Conservation (phyloP, 139 green algal species). For the Helicosporidium sp. region DNA sequence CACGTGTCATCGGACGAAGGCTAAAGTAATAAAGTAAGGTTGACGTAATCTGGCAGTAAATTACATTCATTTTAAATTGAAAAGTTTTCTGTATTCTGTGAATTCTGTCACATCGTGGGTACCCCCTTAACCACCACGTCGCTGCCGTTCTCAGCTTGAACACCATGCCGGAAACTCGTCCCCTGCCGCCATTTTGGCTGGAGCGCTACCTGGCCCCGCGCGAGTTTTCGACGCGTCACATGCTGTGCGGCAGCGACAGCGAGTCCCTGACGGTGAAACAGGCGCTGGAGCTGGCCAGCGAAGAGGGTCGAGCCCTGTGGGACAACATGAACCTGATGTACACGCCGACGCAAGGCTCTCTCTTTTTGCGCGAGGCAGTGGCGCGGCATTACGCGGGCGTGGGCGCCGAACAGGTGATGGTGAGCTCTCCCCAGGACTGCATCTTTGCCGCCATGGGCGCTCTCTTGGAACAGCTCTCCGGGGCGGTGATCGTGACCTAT, state of each 20-base stretch:
- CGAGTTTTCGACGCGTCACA: slow-evolving; percentile 28
- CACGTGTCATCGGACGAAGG: no score
- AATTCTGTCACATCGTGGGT: no score
- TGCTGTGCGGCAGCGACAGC: slow-evolving; percentile 28
- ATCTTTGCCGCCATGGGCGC: slow-evolving; percentile 46
- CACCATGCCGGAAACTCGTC: not conserved
- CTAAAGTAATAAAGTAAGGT: no score
- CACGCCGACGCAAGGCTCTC: slow-evolving; percentile 35
- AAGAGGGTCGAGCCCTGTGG: slow-evolving; percentile 17
- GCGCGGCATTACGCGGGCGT: not conserved
- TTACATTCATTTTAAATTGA: no score
- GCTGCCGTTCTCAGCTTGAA: not conserved
- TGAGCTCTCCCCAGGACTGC: slow-evolving; percentile 28
- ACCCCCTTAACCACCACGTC: no score
- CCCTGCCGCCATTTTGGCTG: slow-evolving; percentile 11
- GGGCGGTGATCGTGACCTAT: slow-evolving; percentile 32
- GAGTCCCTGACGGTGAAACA: slow-evolving; percentile 33
- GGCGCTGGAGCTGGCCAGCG: slow-evolving; percentile 27
- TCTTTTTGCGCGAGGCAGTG: slow-evolving; percentile 28
- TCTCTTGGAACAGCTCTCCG: no score
- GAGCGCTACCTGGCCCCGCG: slow-evolving; percentile 46
- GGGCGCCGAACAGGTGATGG: slow-evolving; percentile 13
- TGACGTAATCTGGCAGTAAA: no score
- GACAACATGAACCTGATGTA: slow-evolving; percentile 29
- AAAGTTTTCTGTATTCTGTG: no score